Percentiles rank a stretch among this genome's conserved stretches.
phyloP scores from a whole-genome alignment of 306 rosid genomes.

The Lathyrus sativus region DNA sequence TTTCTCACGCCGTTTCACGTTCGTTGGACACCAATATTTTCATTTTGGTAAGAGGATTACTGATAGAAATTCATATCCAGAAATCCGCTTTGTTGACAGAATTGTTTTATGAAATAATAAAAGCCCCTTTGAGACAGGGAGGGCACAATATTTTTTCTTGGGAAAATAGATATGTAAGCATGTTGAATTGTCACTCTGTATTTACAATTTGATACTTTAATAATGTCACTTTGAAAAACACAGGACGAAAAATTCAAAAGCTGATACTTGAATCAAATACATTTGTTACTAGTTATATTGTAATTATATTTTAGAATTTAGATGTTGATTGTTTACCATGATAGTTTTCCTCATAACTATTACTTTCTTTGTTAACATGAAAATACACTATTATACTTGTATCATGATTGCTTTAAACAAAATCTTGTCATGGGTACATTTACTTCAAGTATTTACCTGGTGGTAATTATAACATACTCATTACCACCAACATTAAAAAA shows the following conservation, averaged over 20 bases:
- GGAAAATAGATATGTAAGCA: neutral
- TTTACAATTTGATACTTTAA: constrained; percentile 22
- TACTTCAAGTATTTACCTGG: constrained; percentile 26
- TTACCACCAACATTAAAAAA: constrained; percentile 26
- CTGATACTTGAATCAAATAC: constrained; percentile 17
- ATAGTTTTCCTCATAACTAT: constrained; percentile 12
- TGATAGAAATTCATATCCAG: constrained; percentile 20
- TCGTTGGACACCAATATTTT: constrained; percentile 35
- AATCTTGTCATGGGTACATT: constrained; percentile 9
- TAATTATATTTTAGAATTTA: neutral
- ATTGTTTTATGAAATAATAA: constrained; percentile 35
- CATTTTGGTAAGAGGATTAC: neutral
- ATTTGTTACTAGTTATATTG: neutral
- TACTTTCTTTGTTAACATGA: neutral
- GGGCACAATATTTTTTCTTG: neutral
- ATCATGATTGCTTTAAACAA: constrained; percentile 15
- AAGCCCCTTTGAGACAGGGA: constrained; percentile 10
- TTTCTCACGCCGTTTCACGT: neutral
- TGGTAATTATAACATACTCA: constrained; percentile 16
- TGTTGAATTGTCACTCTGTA: constrained; percentile 13
- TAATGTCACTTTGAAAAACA: constrained; percentile 4
- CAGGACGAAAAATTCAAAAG: constrained; percentile 8
- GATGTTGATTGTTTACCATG: constrained; percentile 20
- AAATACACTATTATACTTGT: neutral
- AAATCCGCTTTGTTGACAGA: constrained; percentile 24